Percentiles rank a stretch among this genome's conserved stretches.
phyloP scores from a whole-genome alignment of 345 rosid species.

The Syzygium oleosum region DNA sequence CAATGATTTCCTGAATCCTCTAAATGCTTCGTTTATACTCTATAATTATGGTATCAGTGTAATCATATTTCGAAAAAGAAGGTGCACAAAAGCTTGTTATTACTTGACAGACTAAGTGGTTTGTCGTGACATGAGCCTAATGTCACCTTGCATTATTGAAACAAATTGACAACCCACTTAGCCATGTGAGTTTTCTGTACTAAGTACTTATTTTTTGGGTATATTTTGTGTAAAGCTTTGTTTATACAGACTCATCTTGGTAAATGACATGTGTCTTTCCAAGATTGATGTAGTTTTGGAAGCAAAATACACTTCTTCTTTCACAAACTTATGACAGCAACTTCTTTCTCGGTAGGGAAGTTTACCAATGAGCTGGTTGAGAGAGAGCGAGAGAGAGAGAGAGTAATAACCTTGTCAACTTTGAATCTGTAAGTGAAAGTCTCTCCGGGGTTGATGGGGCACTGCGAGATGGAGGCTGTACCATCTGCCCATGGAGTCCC shows the following conservation, averaged over 20 bases:
- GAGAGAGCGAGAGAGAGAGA: background rate
- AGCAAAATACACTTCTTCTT: background rate
- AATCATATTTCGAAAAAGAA: background rate
- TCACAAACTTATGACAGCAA: background rate
- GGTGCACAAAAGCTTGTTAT: background rate
- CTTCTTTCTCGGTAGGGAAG: background rate
- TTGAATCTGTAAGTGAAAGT: constrained; percentile 58
- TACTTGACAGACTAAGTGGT: background rate
- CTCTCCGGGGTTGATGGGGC: constrained; percentile 77
- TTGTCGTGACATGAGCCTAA: background rate
- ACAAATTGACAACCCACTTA: background rate
- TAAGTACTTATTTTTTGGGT: background rate
- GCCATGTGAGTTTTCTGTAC: background rate
- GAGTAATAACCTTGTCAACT: constrained; percentile 47
- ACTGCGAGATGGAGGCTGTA: constrained; percentile 82
- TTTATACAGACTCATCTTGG: background rate
- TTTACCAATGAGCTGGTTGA: background rate
- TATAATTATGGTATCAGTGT: background rate
- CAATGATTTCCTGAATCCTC: background rate
- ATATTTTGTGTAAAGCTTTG: background rate
- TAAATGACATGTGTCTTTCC: background rate
- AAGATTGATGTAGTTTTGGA: background rate
- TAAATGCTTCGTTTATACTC: background rate
- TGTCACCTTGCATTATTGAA: background rate
- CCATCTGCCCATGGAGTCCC: constrained; percentile 98